Base-by-base conservation (phyloP, 257 asterid species). In the Fraxinus americana region DNA sequence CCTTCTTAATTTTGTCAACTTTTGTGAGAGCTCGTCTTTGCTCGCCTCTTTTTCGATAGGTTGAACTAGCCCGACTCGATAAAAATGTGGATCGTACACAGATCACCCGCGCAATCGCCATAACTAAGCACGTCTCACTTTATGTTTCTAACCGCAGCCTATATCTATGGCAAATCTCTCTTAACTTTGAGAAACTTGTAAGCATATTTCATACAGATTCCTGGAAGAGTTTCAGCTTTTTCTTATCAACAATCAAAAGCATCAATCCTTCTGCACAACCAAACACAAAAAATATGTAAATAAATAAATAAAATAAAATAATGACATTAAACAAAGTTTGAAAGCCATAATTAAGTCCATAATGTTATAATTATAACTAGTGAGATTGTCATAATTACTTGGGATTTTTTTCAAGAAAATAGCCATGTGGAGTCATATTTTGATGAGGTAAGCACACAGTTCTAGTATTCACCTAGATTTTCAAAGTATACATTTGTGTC, bases 231-330 rank as follows among this genome's bases (percentile, higher is more conserved):
- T 45, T 45, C 52, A 45, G 19, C 13, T 13, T 45, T 45, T 12
- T 45, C 19, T 13, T 73, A 61, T 52, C 48, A 63, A 79, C 76
- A 59, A 75, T 76, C 76, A 76, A 80, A 35, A 78, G 29, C 80
- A 77, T 74, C 50, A 41, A 2, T 2, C 50, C 50, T 41, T 41
- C 72, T 59, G 76, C 75, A 73, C 75, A 73, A 35, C 67, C 80
- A 80, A 74, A 77, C 84, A 41, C 14, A 11, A 0, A 10, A 41
- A 41, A 41, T 41, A 41, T 41, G 16, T 39, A 41, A 11, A 41
- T 2, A 41, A 11, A 11, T 41, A 41, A 41, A 41, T 41, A 41
- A 39, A 39, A 39, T 4, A 1, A 39, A 41, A 41, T 11, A 43
- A 39, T 43, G 16, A 43, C 13, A 39, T 43, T 77, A 71, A 68